Evolutionary conservation across 2,329 filamentous ascomycete genomes (phyloP), one percentile per base, ranked within the genome.

Genomic region (Penicillium janthinellum): DNA sequence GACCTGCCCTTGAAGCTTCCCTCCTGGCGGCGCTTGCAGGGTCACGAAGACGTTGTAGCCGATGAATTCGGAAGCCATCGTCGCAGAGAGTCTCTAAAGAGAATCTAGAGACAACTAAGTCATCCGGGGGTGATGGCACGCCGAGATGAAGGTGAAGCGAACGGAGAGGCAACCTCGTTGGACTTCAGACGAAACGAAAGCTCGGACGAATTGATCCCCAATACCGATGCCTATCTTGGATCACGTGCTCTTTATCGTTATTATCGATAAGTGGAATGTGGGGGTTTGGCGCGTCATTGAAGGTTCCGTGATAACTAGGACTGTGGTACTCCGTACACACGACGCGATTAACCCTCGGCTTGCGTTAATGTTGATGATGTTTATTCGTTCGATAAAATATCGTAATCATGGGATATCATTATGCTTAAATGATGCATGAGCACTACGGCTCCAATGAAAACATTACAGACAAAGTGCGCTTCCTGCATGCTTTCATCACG

Each of bases 21-120:
- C 85, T 61, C 85, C 85, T 2, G 84, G 82, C 54, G 89, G 88
- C 59, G 86, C 81, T 68, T 83, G 85, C 64, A 95, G 82, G 38
- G 88, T 89, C 70, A 95, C 88, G 61, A 87, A 79, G 77, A 95
- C 91, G 61, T 88, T 87, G 74, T 91, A 84, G 62, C 91, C 91
- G 70, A 91, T 86, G 73, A 94, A 92, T 71, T 87, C 82, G 60
- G 83, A 82, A 51, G 88, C 86, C 88, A 90, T 90, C 67, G 60
- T 77, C 64, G 63, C 55, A 50, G 41, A 20, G 54, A 55, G 38
- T 44, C 51, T 42, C 38, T 34, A 28, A 14, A 7, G 39, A 38
- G 31, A 8, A 8, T 3, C 8, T 1, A 31, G 42, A 5, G 17
- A 35, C 6, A 25, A 5, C 25, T 48, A 7, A 14, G 5, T 8